Evolutionary conservation across 768 basidiomycete species (phyloP), one percentile per base, ranked within the genome.

Genomic region (Lenzites betulinus): DNA sequence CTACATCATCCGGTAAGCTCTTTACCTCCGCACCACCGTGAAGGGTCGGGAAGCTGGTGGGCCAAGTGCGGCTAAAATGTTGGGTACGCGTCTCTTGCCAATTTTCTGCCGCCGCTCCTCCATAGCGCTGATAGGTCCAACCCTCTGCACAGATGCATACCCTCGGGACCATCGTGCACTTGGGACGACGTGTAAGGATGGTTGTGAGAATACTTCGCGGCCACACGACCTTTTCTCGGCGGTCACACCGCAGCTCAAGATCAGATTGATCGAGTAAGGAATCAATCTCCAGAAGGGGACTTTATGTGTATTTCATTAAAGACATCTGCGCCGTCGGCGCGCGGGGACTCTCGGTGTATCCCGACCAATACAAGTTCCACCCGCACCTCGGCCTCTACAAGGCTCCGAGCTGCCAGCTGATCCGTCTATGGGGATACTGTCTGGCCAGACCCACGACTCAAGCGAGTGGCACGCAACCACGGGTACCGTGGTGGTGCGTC

Each of bases 1-100:
- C 12, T 22, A 25, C 52, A 60, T 38, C 39, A 35, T 43, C 59
- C 59, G 59, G 53, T 42, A 54, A 60, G 47, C 59, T 60, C 59
- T 60, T 54, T 60, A 60, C 59, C 41, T 60, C 59, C 59, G 47
- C 59, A 53, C 52, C 52, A 44, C 13, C 16, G 48, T 43, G 47
- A 48, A 33, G 55, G 43, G 53, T 22, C 42, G 15, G 22, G 53
- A 54, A 44, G 42, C 30, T 33, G 11, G 42, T 42, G 53, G 53
- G 0, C 12, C 53, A 11, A 54, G 43, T 35, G 53, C 53, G 43
- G 53, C 53, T 26, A 36, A 22, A 6, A 5, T 22, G 6, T 46
- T 39, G 53, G 53, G 28, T 35, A 44, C 22, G 52, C 30, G 11
- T 25, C 23, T 48, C 20, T 26, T 22, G 7, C 33, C n/a, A 13